Evolutionary conservation across 2,329 filamentous ascomycete genomes (phyloP).

Genomic region (Amauroascus verrucosus): DNA sequence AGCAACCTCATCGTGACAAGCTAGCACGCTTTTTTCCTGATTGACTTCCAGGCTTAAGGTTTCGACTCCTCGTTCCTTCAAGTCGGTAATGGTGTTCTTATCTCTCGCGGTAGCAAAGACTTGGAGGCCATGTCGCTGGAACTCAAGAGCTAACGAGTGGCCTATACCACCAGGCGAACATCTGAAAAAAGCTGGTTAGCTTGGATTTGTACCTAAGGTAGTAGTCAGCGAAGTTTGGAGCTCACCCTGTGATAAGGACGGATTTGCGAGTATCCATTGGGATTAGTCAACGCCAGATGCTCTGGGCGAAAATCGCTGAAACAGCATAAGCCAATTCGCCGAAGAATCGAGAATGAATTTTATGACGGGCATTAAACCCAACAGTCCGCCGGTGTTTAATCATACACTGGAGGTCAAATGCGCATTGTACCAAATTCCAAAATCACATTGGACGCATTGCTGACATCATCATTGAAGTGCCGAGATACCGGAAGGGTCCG

Average conservation of each 20-base stretch:
- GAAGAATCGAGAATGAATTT: not conserved
- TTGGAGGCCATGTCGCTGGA: conserved; percentile 43
- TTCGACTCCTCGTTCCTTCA: conserved; percentile 43
- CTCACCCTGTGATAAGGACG: conserved; percentile 36
- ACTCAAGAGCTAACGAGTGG: conserved; percentile 48
- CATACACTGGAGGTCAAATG: no score
- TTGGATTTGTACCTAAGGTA: no score
- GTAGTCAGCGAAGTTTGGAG: no score
- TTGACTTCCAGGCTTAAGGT: conserved; percentile 47
- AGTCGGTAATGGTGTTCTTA: conserved; percentile 39
- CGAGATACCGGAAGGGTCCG: not conserved
- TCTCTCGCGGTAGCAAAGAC: conserved; percentile 51
- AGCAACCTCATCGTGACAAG: conserved; percentile 39
- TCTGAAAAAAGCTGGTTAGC: conserved; percentile 20
- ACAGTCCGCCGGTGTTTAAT: no score
- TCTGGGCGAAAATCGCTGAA: not conserved
- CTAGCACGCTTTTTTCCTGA: conserved; percentile 39
- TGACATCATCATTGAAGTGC: not conserved
- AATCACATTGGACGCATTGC: not conserved
- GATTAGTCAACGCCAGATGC: not conserved
- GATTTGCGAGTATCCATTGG: conserved; percentile 28
- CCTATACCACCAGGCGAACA: conserved; percentile 49
- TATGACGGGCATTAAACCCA: no score
- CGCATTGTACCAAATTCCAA: not conserved
- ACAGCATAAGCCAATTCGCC: not conserved